These are phyloP conservation scores for Vitis cinerea DNA, from an alignment of 164 flowering plant species.

Conservation along the genomic window DNA sequence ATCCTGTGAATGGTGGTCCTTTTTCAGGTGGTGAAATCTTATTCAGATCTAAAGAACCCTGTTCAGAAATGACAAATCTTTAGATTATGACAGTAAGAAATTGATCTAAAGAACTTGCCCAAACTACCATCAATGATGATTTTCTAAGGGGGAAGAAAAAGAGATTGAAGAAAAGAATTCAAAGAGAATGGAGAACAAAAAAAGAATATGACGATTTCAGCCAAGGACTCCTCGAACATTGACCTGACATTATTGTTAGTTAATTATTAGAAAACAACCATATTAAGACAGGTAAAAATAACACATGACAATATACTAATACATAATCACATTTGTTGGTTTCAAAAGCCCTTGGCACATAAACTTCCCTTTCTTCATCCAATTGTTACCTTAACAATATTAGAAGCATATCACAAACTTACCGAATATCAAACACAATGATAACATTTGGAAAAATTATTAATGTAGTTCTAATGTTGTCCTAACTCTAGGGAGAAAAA, in stretches of 20 bases:
- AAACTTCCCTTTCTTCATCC: too few relatives aligned
- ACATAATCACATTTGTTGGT: too few relatives aligned
- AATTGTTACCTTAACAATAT: background rate
- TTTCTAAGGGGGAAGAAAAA: background rate
- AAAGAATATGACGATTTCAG: background rate
- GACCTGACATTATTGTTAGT: too few relatives aligned
- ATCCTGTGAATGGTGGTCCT: slow-evolving; percentile 1
- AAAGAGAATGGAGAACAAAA: background rate
- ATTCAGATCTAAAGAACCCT: slow-evolving; percentile 29
- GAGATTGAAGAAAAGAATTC: background rate
- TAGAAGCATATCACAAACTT: background rate
- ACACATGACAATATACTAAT: too few relatives aligned
- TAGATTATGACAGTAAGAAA: too few relatives aligned
- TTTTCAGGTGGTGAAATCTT: slow-evolving; percentile 2
- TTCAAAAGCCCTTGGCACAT: too few relatives aligned
- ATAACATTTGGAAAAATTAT: background rate
- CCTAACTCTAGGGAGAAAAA: background rate
- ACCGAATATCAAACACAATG: background rate
- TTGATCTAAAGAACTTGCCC: background rate
- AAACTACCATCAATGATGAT: background rate
- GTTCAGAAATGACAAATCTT: background rate
- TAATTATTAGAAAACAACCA: too few relatives aligned
- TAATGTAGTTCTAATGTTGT: background rate
- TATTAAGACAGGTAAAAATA: background rate
- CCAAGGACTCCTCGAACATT: background rate